These are phyloP conservation scores for Penicillium bovifimosum DNA, from an alignment of 495 filamentous ascomycete species.

Conservation along the genomic window DNA sequence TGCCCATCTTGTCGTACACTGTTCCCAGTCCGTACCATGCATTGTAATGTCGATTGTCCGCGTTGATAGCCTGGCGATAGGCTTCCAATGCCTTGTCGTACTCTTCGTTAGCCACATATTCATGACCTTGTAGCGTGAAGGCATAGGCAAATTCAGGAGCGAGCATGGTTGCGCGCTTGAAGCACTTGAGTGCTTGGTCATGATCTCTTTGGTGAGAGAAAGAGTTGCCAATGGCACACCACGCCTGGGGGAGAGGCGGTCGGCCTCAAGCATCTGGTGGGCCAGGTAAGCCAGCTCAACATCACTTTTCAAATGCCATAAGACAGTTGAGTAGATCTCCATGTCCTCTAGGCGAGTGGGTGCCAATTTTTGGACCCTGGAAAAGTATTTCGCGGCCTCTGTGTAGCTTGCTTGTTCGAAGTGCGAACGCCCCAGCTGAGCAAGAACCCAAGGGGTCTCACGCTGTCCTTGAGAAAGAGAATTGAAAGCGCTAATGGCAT, in stretches of 20 bases:
- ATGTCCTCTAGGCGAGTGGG: slow-evolving; percentile 83
- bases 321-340: slow-evolving; percentile 95
- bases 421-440: slow-evolving; percentile 81
- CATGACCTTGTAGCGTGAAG: slow-evolving; percentile 91
- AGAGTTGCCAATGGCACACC: slow-evolving; percentile 92
- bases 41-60: slow-evolving; percentile 88
- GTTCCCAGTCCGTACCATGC: slow-evolving; percentile 93
- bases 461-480: slow-evolving; percentile 67
- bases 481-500: slow-evolving; percentile 67
- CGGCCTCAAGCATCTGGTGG: slow-evolving; percentile 79
- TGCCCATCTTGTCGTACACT: slow-evolving; percentile 91
- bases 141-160: slow-evolving; percentile 90
- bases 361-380: slow-evolving; percentile 64
- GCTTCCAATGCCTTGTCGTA: slow-evolving; percentile 87
- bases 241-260: slow-evolving; percentile 89
- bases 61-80: slow-evolving; percentile 76
- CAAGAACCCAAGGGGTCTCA: slow-evolving; percentile 92
- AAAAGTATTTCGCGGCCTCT: slow-evolving; percentile 81
- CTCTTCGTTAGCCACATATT: slow-evolving; percentile 94
- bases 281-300: slow-evolving; percentile 86
- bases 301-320: slow-evolving; percentile 93
- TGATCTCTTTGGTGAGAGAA: slow-evolving; percentile 94
- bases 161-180: slow-evolving; percentile 88
- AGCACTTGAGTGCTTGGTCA: slow-evolving; percentile 89
- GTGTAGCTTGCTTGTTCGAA: slow-evolving; percentile 82